Evolutionary conservation across 2,329 filamentous ascomycete species (phyloP), one percentile per base, ranked within the genome.

Genomic region (Paramyrothecium roridum): DNA sequence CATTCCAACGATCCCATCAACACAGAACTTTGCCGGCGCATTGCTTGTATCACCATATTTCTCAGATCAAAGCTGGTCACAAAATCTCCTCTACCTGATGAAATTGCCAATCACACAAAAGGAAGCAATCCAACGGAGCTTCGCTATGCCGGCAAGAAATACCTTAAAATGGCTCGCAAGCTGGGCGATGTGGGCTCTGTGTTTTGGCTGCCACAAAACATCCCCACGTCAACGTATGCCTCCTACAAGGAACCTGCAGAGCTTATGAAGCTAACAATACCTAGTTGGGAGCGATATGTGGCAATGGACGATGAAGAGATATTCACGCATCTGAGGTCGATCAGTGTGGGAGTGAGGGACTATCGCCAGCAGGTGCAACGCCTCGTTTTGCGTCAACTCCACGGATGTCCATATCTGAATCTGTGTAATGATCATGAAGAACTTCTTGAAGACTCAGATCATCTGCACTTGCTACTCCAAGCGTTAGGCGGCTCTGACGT

Each of bases 211-310:
- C 69, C 69, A 0, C 17, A 65, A 8, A 64, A 66, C 7, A 61
- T 72, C 1, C 69, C 69, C 0, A 59, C 65, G 11, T 72, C 69
- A 1, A 72, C 69, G 69, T 72, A n/a, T 63, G 68, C 56, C 3
- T 17, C 6, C 17, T 22, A 3, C 26, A 4, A 6, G 26, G 26
- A 30, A 19, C 17, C 2, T 3, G 2, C n/a, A 1, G 22, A 2
- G 3, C 19, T 12, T 2, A n/a, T 21, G 8, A 8, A 16, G 37
- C 53, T 61, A 3, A 61, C 3, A 7, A 13, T 8, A 3, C 4
- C 2, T 52, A 69, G 69, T 6, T 71, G 70, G 11, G 69, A 72
- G 50, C 57, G 69, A 34, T 72, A 72, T 54, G 52, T 72, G 1
- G 69, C 67, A 22, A 64, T 70, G 57, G 69, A 72, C 8, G 69